A percentile compares a stretch with the other conserved stretches of the same genome.
phyloP scores from a whole-genome alignment of 306 rosid genomes.

The Sindora glabra region DNA sequence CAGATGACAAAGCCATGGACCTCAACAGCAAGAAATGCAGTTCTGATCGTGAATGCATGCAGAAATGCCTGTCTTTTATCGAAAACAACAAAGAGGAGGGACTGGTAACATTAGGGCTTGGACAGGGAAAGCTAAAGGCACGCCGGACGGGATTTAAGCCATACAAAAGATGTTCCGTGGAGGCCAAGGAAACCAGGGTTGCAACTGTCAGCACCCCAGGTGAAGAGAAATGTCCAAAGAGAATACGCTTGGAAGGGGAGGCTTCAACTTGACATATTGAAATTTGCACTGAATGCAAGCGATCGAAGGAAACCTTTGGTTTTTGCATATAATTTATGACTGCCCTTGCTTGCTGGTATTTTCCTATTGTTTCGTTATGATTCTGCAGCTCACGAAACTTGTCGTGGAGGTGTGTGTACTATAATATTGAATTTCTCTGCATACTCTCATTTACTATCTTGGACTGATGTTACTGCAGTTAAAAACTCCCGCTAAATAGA shows the following conservation, averaged over 20 bases:
- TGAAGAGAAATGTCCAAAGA: conserved; percentile 69
- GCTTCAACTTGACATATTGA: conserved; percentile 50
- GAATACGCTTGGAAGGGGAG: conserved; percentile 64
- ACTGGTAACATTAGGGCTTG: conserved; percentile 59
- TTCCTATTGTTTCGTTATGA: conserved; percentile 17
- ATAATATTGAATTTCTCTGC: conserved; percentile 39
- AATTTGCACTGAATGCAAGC: conserved; percentile 41
- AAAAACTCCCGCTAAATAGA: conserved; percentile 26
- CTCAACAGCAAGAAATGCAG: conserved; percentile 34
- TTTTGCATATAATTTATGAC: conserved; percentile 25
- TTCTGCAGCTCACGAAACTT: conserved; percentile 53
- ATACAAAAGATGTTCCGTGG: conserved; percentile 84
- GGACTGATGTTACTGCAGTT: conserved; percentile 30
- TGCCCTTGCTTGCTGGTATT: conserved; percentile 5
- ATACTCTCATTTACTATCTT: conserved; percentile 32
- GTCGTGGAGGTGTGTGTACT: conserved; percentile 55
- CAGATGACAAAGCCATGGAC: conserved; percentile 21
- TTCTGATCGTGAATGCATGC: conserved; percentile 24
- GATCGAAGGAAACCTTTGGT: conserved; percentile 38
- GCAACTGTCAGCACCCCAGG: conserved; percentile 42
- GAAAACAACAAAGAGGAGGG: conserved; percentile 35
- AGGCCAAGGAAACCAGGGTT: conserved; percentile 55
- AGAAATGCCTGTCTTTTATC: conserved; percentile 18
- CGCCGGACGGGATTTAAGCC: conserved; percentile 87
- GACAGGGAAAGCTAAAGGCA: conserved; percentile 54